These are phyloP conservation scores for Alternaria angustiovoidea DNA, from an alignment of 2,329 filamentous ascomycete species.

Conservation along the genomic window DNA sequence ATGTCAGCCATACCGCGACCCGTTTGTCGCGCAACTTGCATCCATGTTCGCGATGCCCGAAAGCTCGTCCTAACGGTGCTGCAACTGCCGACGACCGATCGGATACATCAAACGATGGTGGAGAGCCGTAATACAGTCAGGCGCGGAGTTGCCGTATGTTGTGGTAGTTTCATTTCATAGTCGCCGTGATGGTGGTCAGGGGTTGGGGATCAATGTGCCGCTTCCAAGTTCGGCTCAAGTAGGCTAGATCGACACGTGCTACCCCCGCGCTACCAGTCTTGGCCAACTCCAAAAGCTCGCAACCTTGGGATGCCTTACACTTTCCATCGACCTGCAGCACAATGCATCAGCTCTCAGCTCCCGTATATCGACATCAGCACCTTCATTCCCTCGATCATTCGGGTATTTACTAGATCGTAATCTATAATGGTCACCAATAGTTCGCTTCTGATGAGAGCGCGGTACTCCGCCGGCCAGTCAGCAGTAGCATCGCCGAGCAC, in stretches of 20 bases:
- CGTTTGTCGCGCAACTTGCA: not conserved
- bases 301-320: not conserved
- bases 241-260: not conserved
- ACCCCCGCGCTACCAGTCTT: not conserved
- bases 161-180: not conserved
- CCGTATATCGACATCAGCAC: not conserved
- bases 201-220: not conserved
- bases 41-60: not conserved
- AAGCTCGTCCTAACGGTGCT: not conserved
- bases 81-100: not conserved
- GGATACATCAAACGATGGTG: not conserved
- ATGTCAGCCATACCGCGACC: not conserved
- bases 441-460: not conserved
- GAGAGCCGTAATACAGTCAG: conserved; percentile 4
- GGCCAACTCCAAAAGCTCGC: not conserved
- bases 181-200: not conserved
- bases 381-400: not conserved
- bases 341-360: not conserved
- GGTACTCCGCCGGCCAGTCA: conserved; percentile 4
- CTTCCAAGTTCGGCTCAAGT: not conserved
- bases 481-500: not conserved
- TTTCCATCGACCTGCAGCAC: not conserved
- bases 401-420: not conserved
- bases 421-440: not conserved
- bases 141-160: not conserved